These are phyloP conservation scores for Coniosporium tulheliwenetii DNA, from an alignment of 2,329 filamentous ascomycete genomes.

Conservation along the genomic window DNA sequence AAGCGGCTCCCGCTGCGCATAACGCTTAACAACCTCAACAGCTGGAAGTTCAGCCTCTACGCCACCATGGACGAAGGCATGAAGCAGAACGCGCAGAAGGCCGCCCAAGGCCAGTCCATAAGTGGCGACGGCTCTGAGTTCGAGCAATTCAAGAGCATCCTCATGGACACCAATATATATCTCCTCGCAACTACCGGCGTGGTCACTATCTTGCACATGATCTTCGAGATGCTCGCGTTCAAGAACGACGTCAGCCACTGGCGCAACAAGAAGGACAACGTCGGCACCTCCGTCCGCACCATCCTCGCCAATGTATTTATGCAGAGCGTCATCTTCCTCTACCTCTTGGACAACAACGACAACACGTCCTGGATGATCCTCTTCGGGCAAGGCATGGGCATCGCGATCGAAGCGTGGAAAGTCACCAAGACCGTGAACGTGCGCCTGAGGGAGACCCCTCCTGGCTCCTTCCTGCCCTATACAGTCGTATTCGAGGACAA, in stretches of 20 bases:
- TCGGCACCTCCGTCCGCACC: constrained; percentile 88
- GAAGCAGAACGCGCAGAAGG: constrained; percentile 66
- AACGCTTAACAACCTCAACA: constrained; percentile 60
- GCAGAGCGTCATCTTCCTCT: constrained; percentile 91
- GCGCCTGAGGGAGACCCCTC: constrained; percentile 52
- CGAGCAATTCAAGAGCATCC: constrained; percentile 91
- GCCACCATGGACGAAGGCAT: constrained; percentile 75
- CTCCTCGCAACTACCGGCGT: constrained; percentile 71
- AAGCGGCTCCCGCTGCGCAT: constrained; percentile 68
- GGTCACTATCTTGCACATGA: constrained; percentile 78
- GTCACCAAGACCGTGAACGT: constrained; percentile 92
- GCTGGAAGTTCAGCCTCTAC: constrained; percentile 84
- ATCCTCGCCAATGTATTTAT: constrained; percentile 97
- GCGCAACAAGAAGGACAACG: constrained; percentile 98
- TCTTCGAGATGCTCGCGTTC: constrained; percentile 92
- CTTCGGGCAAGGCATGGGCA: constrained; percentile 77
- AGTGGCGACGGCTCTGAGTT: constrained; percentile 83
- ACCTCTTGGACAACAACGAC: constrained; percentile 91
- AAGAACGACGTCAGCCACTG: constrained; percentile 95
- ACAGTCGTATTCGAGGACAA: constrained; percentile 85
- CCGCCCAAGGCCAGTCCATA: constrained; percentile 57
- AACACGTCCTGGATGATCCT: constrained; percentile 99
- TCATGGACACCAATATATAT: constrained; percentile 87
- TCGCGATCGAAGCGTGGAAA: constrained; percentile 75
- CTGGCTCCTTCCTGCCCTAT: constrained; percentile 62